Base-by-base conservation (phyloP, 1,284 basidiomycete species). In the Exobasidium rhododendri region DNA sequence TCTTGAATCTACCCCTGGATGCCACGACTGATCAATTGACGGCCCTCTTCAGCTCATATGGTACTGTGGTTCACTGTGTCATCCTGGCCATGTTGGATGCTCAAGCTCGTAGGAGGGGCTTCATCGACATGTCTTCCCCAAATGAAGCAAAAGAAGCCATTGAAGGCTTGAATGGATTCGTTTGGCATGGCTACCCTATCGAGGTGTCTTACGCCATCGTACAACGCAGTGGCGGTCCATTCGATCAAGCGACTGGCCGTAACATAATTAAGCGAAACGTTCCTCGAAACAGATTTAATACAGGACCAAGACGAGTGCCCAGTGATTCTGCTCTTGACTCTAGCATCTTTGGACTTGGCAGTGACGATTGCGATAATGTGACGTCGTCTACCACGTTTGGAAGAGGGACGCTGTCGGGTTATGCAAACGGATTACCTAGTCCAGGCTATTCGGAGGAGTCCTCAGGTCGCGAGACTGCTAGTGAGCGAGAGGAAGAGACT, bases 171-270 rank as follows among this genome's bases (percentile, higher is more conserved):
- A 67, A 77, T 45, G 74, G 75, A 10, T 65, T 64, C 49, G 60
- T 66, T 17, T 79, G 77, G 77, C 66, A 70, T 52, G 68, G 74
- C 20, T 79, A 79, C 53, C 73, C 76, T 11, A 69, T 79, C 60
- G 77, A 78, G 46, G 77, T 78, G 17, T 78, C 76, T 3, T 78
- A 76, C 55, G 76, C 77, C 20, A 73, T 77, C 24, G 74, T 79
- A 1, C 77, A 79, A 59, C 73, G 77, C 32, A 70, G 67, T 46
- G 71, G 71, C 3, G 69, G 71, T 4, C 73, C 74, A 11, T 71
- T 76, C 47, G 65, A 69, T 13, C 63, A 69, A 32, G 60, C 54
- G 10, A 28, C 50, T 13, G 67, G 63, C 20, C 52, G 62, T 26
- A 63, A 63, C 35, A 46, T 66, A 13, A 62, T 67, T 53, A 68